Evolutionary conservation across 2,329 filamentous ascomycete species (phyloP).

Genomic region (Paecilomyces niveus): DNA sequence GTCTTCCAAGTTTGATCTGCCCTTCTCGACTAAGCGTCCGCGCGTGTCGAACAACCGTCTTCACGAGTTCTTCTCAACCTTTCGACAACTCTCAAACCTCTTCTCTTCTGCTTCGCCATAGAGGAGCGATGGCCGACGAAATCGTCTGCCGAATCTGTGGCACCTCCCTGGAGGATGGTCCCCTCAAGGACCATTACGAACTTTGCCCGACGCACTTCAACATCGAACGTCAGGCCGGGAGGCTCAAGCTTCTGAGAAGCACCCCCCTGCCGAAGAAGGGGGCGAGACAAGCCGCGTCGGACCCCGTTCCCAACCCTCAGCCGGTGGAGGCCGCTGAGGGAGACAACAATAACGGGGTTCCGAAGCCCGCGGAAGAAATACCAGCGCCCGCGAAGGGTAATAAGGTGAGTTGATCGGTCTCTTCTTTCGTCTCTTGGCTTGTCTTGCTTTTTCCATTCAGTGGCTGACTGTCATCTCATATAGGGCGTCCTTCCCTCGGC

Average conservation of each 20-base stretch:
- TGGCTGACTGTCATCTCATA: background rate
- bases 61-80: background rate
- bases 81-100: background rate
- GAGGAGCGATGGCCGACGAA: background rate
- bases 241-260: background rate
- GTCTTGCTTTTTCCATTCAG: background rate
- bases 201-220: background rate
- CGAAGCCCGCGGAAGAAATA: background rate
- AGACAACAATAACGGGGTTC: background rate
- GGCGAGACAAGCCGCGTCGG: background rate
- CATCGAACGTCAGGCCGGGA: background rate
- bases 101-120: background rate
- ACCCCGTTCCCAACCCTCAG: background rate
- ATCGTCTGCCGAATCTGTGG: background rate
- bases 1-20: background rate
- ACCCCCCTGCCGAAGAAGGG: background rate
- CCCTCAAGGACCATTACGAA: background rate
- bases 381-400: background rate
- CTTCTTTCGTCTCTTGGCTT: background rate
- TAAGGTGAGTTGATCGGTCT: background rate
- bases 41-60: background rate
- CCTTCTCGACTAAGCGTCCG: no score
- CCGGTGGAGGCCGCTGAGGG: background rate
- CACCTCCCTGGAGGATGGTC: background rate
- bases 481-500: conserved; percentile 1